Percentiles rank a stretch among this genome's conserved stretches.
phyloP scores from a whole-genome alignment of 2,329 filamentous ascomycete species.

The Trichophyton benhamiae region DNA sequence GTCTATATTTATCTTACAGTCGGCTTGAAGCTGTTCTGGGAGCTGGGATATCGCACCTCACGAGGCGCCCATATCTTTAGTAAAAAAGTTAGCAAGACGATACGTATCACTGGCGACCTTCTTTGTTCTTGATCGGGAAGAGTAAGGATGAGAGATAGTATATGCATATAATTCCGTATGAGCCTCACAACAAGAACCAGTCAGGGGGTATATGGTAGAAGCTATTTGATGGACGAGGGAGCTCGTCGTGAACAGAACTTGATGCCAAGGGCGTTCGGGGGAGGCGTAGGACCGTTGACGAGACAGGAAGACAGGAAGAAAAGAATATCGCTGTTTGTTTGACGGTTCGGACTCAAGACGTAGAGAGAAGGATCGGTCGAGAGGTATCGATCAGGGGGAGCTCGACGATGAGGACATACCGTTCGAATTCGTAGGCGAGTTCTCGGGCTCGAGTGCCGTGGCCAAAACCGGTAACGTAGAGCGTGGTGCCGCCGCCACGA shows the following conservation, averaged over 20 bases:
- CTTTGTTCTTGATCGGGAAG: neutral
- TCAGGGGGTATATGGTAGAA: neutral
- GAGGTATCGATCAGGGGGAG: constrained; percentile 21
- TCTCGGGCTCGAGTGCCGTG: constrained; percentile 97
- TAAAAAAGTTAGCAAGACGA: constrained; percentile 13
- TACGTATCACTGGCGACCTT: neutral
- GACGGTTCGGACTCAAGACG: constrained; percentile 14
- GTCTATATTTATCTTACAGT: constrained; percentile 58
- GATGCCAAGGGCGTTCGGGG: constrained; percentile 9
- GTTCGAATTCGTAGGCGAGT: constrained; percentile 99
- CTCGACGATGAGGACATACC: constrained; percentile 58
- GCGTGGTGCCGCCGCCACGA: constrained; percentile 72
- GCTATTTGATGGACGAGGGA: constrained; percentile 2
- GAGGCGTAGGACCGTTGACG: constrained; percentile 3
- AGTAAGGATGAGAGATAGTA: constrained; percentile 3
- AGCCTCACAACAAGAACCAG: neutral
- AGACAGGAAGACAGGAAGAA: constrained; percentile 5
- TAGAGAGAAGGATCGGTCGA: constrained; percentile 13
- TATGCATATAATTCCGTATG: constrained; percentile 3
- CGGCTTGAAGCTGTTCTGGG: constrained; percentile 86
- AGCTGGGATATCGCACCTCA: constrained; percentile 95
- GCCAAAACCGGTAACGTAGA: constrained; percentile 98
- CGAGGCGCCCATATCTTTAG: constrained; percentile 82
- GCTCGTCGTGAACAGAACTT: neutral
- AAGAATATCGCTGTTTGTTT: constrained; percentile 11